Evolutionary conservation across 352 stramenopile genomes (phyloP).

Genomic region (Phytophthora agathidicida): DNA sequence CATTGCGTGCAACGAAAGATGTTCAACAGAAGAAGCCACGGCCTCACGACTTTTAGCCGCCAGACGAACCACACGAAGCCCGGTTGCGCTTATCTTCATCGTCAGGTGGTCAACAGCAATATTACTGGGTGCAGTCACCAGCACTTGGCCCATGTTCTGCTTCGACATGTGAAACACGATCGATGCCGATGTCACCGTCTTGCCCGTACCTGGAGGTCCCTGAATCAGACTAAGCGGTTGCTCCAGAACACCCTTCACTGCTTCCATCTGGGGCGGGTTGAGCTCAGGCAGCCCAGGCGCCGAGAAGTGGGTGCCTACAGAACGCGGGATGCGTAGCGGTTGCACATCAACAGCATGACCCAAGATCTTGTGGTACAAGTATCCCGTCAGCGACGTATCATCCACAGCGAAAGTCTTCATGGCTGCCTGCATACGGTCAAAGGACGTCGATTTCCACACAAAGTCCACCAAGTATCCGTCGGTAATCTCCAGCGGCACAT

Average conservation of each 20-base stretch:
- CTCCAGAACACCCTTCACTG: conserved; percentile 96
- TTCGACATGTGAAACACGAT: conserved; percentile 99
- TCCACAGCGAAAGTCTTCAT: conserved; percentile 99
- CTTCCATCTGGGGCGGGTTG: conserved; percentile 97
- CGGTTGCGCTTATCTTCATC: conserved; percentile 98
- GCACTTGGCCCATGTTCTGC: conserved; percentile 98
- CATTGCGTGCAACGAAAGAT: conserved; percentile 98
- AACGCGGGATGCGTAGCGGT: conserved; percentile 77
- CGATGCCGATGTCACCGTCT: conserved; percentile 97
- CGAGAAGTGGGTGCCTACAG: conserved; percentile 72
- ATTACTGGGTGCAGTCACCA: conserved; percentile 99
- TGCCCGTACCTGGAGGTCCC: conserved; percentile 96
- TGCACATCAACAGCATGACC: conserved; percentile 97
- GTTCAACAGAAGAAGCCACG: conserved; percentile 95
- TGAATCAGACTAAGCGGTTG: conserved; percentile 99
- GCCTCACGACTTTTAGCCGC: conserved; percentile 97
- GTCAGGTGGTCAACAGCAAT: conserved; percentile 98
- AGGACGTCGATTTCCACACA: conserved; percentile 99
- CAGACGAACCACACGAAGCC: conserved; percentile 98
- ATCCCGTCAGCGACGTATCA: conserved; percentile 97
- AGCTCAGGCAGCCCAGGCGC: conserved; percentile 96
- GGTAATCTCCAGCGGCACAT: conserved; percentile 91
- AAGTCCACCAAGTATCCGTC: conserved; percentile 98
- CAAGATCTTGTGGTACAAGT: conserved; percentile 99
- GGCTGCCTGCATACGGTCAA: conserved; percentile 99